phyloP scores from a whole-genome alignment of 192 early-diverging fungal genomes.

The Coemansia pectinata region DNA sequence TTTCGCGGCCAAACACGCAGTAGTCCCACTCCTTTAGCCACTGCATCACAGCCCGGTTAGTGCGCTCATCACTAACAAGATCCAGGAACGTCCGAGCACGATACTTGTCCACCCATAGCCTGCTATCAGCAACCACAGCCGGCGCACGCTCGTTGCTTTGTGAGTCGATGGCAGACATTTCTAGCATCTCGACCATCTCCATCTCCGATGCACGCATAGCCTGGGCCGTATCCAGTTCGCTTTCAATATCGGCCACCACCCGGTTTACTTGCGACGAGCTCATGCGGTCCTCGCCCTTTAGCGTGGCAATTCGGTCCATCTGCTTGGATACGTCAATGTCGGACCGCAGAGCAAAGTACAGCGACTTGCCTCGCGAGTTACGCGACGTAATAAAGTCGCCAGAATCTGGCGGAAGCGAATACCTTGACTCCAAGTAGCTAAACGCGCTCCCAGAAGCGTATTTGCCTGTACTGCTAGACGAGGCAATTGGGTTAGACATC shows the following conservation, averaged over 20 bases:
- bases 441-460: not conserved
- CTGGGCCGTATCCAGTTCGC: slow-evolving; percentile 18
- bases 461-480: not conserved
- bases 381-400: slow-evolving; percentile 45
- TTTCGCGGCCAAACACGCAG: slow-evolving; percentile 79
- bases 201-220: slow-evolving; percentile 12
- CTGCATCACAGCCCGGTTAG: slow-evolving; percentile 83
- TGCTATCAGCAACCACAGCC: slow-evolving; percentile 19
- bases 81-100: slow-evolving; percentile 78
- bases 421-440: not conserved
- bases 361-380: slow-evolving; percentile 20
- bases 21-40: slow-evolving; percentile 98
- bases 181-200: not conserved
- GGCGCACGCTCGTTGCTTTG: not conserved
- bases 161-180: not conserved
- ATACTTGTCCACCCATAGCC: slow-evolving; percentile 93
- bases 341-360: slow-evolving; percentile 34
- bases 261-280: slow-evolving; percentile 30
- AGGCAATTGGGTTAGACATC: not conserved
- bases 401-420: slow-evolving; percentile 37
- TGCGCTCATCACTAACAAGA: slow-evolving; percentile 86
- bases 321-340: slow-evolving; percentile 20
- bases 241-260: slow-evolving; percentile 40
- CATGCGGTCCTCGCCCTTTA: slow-evolving; percentile 15
- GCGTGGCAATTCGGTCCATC: slow-evolving; percentile 11